Evolutionary conservation across 352 stramenopile species (phyloP).

Genomic region (Phytopythium boreale): DNA sequence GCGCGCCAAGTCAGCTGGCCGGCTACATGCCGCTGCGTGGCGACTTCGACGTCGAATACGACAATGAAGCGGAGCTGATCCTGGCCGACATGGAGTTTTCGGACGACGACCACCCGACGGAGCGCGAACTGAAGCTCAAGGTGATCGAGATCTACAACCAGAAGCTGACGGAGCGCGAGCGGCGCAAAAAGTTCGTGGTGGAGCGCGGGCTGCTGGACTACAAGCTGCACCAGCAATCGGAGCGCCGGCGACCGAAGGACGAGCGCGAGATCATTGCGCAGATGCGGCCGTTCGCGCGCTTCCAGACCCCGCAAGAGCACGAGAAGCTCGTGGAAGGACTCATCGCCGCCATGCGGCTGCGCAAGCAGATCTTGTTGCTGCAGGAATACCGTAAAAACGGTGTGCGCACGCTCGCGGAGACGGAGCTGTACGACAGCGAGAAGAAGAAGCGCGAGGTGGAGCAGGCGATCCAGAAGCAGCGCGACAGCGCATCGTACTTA

Average conservation of each 20-base stretch:
- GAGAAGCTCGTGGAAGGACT: constrained; percentile 92
- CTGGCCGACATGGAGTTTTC: constrained; percentile 95
- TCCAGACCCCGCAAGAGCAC: constrained; percentile 92
- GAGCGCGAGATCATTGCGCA: constrained; percentile 94
- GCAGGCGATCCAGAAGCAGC: constrained; percentile 84
- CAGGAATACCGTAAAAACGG: constrained; percentile 96
- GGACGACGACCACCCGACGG: constrained; percentile 87
- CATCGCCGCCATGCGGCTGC: constrained; percentile 87
- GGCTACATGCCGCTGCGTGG: constrained; percentile 96
- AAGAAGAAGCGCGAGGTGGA: constrained; percentile 93
- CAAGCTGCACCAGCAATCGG: constrained; percentile 90
- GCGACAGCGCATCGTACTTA: constrained; percentile 84
- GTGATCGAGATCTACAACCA: constrained; percentile 97
- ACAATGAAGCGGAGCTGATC: constrained; percentile 96
- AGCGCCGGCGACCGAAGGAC: constrained; percentile 90
- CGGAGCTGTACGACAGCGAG: constrained; percentile 93
- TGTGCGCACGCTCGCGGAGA: constrained; percentile 92
- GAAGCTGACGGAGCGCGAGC: constrained; percentile 93
- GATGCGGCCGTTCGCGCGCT: constrained; percentile 94
- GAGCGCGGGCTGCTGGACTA: constrained; percentile 92
- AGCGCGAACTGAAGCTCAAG: constrained; percentile 94
- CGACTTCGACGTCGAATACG: constrained; percentile 98
- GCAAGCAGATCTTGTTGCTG: constrained; percentile 95
- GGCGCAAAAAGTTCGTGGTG: constrained; percentile 90
- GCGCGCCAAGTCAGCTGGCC: constrained; percentile 36